Conservation (phyloP, 129 eudicot genomes). For the Artemisia tridentata region DNA sequence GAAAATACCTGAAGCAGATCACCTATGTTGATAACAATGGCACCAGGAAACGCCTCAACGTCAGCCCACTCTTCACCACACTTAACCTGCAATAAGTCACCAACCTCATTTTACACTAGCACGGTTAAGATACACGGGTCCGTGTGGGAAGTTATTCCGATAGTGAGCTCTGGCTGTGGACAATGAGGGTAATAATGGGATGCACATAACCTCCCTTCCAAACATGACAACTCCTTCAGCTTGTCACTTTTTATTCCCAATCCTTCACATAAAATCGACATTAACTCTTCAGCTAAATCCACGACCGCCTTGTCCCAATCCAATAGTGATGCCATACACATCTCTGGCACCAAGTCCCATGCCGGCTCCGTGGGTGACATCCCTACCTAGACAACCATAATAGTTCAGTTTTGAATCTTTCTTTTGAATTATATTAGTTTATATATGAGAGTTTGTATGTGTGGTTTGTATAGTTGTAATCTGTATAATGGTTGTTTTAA, state of each 20-base stretch:
- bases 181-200: constrained; percentile 55
- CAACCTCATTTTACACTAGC: background rate
- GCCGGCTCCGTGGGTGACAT: constrained; percentile 28
- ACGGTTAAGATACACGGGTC: no score
- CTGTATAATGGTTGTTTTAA: no score
- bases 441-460: no score
- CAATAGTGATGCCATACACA: constrained; percentile 18
- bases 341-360: constrained; percentile 32
- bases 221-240: no score
- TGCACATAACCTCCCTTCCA: no score
- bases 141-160: no score
- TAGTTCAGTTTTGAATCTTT: no score
- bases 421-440: no score
- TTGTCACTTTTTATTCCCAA: no score
- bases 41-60: no score
- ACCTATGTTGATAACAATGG: no score
- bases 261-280: background rate
- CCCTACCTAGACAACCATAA: constrained; percentile 12
- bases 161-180: constrained; percentile 44
- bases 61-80: constrained; percentile 22
- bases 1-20: constrained; percentile 5
- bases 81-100: constrained; percentile 53
- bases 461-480: no score
- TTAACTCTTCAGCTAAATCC: constrained; percentile 33
- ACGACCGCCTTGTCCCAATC: constrained; percentile 43